Evolutionary conservation across 116 monocot species (phyloP).

Genomic region (Trichopus zeylanicus): DNA sequence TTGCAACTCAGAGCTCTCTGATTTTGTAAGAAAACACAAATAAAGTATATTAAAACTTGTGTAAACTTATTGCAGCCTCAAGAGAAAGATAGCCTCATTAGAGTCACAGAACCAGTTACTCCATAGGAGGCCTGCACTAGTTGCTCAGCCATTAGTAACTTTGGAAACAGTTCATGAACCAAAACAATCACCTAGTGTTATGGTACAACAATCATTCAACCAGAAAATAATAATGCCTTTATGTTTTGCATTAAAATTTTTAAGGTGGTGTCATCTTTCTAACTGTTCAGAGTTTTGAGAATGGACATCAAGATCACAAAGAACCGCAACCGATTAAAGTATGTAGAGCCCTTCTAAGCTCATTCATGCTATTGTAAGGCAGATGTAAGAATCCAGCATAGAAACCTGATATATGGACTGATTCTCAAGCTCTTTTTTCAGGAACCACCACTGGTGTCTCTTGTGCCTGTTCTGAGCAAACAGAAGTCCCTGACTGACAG

Average conservation of each 20-base stretch:
- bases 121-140: constrained; percentile 28
- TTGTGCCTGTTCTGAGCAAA: constrained; percentile 45
- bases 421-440: constrained; percentile 18
- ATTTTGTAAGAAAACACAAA: no score
- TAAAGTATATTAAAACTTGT: background rate
- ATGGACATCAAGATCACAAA: constrained; percentile 39
- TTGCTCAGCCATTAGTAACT: constrained; percentile 22
- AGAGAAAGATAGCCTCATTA: constrained; percentile 56
- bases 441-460: constrained; percentile 24
- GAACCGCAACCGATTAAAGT: constrained; percentile 30
- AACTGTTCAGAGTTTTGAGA: constrained; percentile 40
- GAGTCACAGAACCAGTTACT: constrained; percentile 76
- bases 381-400: no score
- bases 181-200: constrained; percentile 16
- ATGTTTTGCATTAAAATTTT: background rate
- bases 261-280: background rate
- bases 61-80: constrained; percentile 28
- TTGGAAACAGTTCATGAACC: constrained; percentile 7
- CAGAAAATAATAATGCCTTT: background rate
- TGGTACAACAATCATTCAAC: constrained; percentile 20
- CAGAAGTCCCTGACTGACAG: constrained; percentile 87
- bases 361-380: no score
- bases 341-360: constrained; percentile 1
- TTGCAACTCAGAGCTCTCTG: no score
- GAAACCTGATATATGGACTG: no score